phyloP scores from a whole-genome alignment of 2,329 filamentous ascomycete species.

The Magnaporthiopsis incrustans region DNA sequence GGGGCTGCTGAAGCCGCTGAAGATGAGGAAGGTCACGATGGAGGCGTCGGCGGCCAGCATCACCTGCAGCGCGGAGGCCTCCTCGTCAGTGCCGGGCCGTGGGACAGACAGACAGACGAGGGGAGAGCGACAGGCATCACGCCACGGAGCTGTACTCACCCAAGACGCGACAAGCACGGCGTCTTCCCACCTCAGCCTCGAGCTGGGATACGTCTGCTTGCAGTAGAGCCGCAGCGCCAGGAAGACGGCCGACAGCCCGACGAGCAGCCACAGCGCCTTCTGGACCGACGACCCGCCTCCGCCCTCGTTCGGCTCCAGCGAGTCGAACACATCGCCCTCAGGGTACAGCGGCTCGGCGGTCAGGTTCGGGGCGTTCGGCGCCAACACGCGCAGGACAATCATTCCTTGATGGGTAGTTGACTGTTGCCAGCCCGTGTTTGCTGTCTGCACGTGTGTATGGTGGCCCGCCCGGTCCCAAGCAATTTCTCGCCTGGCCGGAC shows the following conservation, averaged over 20 bases:
- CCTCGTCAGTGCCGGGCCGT: not conserved
- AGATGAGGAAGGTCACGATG: slow-evolving; percentile 4
- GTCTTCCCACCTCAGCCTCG: slow-evolving; percentile 4
- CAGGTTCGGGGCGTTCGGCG: no score
- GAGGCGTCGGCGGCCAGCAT: not conserved
- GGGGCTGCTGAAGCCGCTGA: slow-evolving; percentile 15
- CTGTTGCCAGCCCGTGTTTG: not conserved
- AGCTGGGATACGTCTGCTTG: slow-evolving; percentile 16
- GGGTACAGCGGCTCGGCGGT: no score
- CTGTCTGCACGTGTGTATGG: not conserved
- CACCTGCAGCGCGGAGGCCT: not conserved
- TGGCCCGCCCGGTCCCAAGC: not conserved
- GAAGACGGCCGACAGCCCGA: slow-evolving; percentile 14
- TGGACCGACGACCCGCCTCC: slow-evolving; percentile 14
- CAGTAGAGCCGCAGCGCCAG: slow-evolving; percentile 19
- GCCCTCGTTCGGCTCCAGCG: slow-evolving; percentile 8
- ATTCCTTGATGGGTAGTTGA: not conserved
- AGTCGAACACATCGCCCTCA: not conserved
- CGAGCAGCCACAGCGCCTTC: slow-evolving; percentile 14
- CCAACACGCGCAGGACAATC: not conserved
- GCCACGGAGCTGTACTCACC: not conserved
- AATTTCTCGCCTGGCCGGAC: no score
- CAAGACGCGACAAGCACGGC: slow-evolving; percentile 4
- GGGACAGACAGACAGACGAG: no score
- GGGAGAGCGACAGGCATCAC: not conserved